Evolutionary conservation across 78 protist genomes (phyloP).

Genomic region (Pelomyxa schiedti): DNA sequence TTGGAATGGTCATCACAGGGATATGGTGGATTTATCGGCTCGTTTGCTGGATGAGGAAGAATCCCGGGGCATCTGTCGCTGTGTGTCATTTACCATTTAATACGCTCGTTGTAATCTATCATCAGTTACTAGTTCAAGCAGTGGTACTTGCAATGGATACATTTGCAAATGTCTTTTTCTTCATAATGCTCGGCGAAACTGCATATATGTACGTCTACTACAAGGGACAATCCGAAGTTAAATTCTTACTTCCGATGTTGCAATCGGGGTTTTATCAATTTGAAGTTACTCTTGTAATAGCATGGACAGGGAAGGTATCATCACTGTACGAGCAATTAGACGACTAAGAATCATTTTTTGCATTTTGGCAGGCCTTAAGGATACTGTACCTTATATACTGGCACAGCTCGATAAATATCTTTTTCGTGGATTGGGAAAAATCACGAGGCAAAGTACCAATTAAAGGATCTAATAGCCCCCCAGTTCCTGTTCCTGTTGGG

Average conservation of each 20-base stretch:
- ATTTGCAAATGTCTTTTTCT: not conserved
- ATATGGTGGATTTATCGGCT: not conserved
- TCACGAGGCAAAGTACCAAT: not conserved
- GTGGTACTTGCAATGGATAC: not conserved
- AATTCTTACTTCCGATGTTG: not conserved
- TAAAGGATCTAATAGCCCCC: not conserved
- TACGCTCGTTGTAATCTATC: not conserved
- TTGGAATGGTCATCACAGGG: not conserved
- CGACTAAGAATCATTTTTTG: no score
- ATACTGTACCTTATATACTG: not conserved
- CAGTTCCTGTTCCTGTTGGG: not conserved
- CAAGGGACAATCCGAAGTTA: not conserved
- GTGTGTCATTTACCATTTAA: not conserved
- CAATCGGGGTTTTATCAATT: not conserved
- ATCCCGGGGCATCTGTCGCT: not conserved
- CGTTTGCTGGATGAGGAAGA: not conserved
- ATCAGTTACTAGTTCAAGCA: not conserved
- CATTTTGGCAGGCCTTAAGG: no score
- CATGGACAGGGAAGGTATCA: not conserved
- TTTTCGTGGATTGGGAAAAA: slow-evolving; percentile 30
- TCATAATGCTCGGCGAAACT: not conserved
- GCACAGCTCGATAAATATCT: not conserved
- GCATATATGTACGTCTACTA: not conserved
- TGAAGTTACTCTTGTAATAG: not conserved
- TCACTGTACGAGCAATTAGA: no score